phyloP scores from a whole-genome alignment of 2,329 filamentous ascomycete species.

The Paramyrothecium sp. region DNA sequence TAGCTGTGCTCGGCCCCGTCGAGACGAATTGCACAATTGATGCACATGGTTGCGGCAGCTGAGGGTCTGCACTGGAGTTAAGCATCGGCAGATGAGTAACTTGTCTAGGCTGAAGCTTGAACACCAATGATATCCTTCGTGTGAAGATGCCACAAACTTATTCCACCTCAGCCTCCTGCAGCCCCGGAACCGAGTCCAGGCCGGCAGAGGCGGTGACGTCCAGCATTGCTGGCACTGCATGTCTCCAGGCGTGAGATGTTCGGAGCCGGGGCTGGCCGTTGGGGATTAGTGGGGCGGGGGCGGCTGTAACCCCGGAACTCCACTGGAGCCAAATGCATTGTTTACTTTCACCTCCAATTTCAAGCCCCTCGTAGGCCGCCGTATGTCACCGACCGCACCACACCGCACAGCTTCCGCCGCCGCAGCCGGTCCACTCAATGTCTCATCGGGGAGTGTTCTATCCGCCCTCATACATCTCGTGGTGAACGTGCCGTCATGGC shows the following conservation, averaged over 20 bases:
- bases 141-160: too few species aligned
- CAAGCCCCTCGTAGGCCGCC: background rate
- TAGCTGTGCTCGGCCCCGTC: too few species aligned
- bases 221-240: background rate
- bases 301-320: background rate
- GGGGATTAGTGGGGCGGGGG: background rate
- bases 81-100: too few species aligned
- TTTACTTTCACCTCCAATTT: background rate
- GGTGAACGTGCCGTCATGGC: slow-evolving; percentile 10
- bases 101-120: too few species aligned
- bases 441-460: background rate
- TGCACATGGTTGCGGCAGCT: too few species aligned
- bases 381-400: background rate
- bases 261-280: background rate
- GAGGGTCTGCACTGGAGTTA: too few species aligned
- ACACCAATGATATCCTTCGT: too few species aligned
- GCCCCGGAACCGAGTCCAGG: too few species aligned
- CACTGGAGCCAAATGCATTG: background rate
- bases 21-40: too few species aligned
- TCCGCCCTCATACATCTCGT: background rate
- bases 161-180: too few species aligned
- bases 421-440: background rate
- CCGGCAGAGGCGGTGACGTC: too few species aligned
- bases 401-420: background rate
- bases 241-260: background rate